A percentile compares a stretch with the other conserved stretches of the same genome.
Evolutionary conservation across 163 green algal genomes (phyloP).

Genomic region (Volvox carteri): DNA sequence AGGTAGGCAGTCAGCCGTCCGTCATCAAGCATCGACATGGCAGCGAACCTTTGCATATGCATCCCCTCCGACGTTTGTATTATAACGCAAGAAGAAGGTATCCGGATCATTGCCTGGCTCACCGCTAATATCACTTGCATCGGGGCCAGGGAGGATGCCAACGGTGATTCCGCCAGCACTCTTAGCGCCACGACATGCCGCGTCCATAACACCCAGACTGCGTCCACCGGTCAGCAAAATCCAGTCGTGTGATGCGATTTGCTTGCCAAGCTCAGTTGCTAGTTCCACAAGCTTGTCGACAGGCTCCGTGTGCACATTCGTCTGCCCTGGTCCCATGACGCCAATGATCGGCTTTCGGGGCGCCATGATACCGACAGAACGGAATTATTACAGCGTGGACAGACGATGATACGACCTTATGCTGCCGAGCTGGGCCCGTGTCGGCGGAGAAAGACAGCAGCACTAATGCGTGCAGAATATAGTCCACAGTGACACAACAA

Average conservation of each 20-base stretch:
- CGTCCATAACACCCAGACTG: conserved; percentile 62
- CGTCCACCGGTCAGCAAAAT: conserved; percentile 60
- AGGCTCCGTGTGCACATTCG: not conserved
- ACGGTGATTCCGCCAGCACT: conserved; percentile 61
- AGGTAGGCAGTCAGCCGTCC: no score
- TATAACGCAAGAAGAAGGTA: no score
- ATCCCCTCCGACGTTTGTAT: no score
- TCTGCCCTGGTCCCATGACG: conserved; percentile 44
- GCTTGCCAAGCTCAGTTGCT: conserved; percentile 49
- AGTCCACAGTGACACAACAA: no score
- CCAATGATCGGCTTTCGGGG: conserved; percentile 44
- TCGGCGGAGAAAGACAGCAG: no score
- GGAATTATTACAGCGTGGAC: no score
- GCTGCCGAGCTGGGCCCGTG: no score
- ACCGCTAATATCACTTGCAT: conserved; percentile 41
- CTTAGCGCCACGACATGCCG: conserved; percentile 60
- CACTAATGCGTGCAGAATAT: no score
- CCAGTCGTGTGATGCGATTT: conserved; percentile 54
- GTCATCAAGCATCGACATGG: no score
- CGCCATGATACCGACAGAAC: not conserved
- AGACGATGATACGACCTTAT: no score
- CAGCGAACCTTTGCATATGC: no score
- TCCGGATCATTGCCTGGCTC: no score
- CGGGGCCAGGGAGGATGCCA: conserved; percentile 52
- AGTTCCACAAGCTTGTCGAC: not conserved